These are phyloP conservation scores for Phytopythium litorale DNA, from an alignment of 352 stramenopile genomes.

Conservation along the genomic window DNA sequence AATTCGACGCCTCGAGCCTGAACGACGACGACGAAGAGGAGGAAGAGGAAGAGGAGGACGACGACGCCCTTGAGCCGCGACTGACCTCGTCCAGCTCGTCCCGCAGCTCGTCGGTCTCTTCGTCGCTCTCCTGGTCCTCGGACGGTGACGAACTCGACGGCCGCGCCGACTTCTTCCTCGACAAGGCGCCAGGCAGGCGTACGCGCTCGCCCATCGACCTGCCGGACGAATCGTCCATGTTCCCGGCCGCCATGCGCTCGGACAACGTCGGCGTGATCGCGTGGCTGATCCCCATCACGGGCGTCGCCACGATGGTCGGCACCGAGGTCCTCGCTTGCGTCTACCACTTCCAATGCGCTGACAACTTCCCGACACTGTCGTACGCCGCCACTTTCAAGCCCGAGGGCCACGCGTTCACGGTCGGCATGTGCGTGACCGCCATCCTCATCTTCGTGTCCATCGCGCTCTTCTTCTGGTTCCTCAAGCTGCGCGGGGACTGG, in stretches of 20 bases:
- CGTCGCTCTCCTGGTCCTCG: background rate
- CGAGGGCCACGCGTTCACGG: conserved; percentile 59
- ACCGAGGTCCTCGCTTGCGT: conserved; percentile 69
- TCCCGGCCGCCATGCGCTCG: conserved; percentile 14
- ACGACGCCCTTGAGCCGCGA: conserved; percentile 4
- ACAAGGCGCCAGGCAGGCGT: background rate
- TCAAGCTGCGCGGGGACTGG: conserved; percentile 35
- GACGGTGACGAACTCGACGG: conserved; percentile 9
- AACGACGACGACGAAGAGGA: conserved; percentile 2
- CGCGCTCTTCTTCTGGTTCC: conserved; percentile 69
- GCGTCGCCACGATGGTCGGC: conserved; percentile 66
- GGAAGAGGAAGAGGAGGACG: conserved; percentile 4
- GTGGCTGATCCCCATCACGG: conserved; percentile 65
- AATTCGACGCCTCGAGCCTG: conserved; percentile 7
- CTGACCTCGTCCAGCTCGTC: conserved; percentile 7
- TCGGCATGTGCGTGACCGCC: conserved; percentile 76
- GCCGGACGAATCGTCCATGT: conserved; percentile 2
- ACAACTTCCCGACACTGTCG: conserved; percentile 79
- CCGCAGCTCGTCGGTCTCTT: conserved; percentile 11
- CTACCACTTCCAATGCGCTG: conserved; percentile 69
- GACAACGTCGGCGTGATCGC: conserved; percentile 68
- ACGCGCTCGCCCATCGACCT: background rate
- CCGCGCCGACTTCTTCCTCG: conserved; percentile 1
- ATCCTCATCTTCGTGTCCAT: conserved; percentile 63
- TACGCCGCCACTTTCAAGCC: conserved; percentile 79